Base-by-base conservation (phyloP, 768 basidiomycete species). In the Amanita rubescens region DNA sequence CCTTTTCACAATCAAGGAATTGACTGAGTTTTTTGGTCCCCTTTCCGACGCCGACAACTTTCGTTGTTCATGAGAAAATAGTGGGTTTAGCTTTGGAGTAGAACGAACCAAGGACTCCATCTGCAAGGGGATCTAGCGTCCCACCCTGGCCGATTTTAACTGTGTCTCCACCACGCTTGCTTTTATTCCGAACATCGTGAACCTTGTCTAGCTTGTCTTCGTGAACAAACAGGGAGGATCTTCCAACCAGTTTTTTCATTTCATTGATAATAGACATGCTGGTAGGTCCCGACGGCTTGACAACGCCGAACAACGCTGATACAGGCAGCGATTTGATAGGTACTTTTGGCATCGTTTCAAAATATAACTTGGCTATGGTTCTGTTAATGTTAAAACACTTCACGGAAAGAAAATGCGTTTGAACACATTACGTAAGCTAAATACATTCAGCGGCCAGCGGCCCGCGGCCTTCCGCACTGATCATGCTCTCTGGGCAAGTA, bases 121-220 rank as follows among this genome's bases (percentile, higher is more conserved):
- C 92, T 5, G 96, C 96, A 33, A 98, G 76, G 14, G 96, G 96
- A 72, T 99, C 96, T 47, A 99, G 73, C 3, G 96, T 99, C 3
- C 96, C 94, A 25, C 93, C 93, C 67, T 94, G 90, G 1, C 93
- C 94, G 46, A 94, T 81, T 69, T 95, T 94, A 50, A 94, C 73
- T 2, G 68, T 62, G 19, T 80, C 76, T 46, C 73, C 73, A 49
- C 68, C 67, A 42, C 69, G 66, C 56, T 76, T 77, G 22, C 72
- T 74, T 50, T 72, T 69, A n/a, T 67, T 67, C 43, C 64, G 62
- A 7, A 65, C 56, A 51, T 78, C 74, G 57, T 71, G 77, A 30
- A 67, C 76, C 65, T 77, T 75, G 57, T 74, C 76, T 14, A 79
- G 62, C 54, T 81, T 81, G 30, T 80, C 73, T 52, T 80, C 78